Conservation (phyloP, 352 stramenopile species). For the Aphanomyces cochlioides region DNA sequence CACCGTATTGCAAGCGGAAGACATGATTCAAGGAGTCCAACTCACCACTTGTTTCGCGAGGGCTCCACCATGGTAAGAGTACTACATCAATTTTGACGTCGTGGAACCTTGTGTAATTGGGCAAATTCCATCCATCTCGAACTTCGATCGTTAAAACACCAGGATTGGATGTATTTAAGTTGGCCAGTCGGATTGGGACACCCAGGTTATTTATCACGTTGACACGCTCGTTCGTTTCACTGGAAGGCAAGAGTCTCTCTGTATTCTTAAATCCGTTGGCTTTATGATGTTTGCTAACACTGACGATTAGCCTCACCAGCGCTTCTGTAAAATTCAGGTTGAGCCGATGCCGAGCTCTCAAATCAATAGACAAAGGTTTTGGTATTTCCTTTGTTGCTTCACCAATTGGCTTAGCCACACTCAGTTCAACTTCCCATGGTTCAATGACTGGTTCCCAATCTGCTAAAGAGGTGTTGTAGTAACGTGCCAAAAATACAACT, state of each 20-base stretch:
- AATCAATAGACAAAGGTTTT: slow-evolving; percentile 49
- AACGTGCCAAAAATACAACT: slow-evolving; percentile 73
- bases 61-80: slow-evolving; percentile 84
- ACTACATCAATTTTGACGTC: slow-evolving; percentile 79
- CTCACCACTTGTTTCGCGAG: slow-evolving; percentile 51
- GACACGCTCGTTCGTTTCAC: slow-evolving; percentile 81
- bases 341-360: slow-evolving; percentile 79
- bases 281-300: slow-evolving; percentile 72
- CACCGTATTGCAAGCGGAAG: slow-evolving; percentile 77
- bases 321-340: slow-evolving; percentile 87
- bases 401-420: slow-evolving; percentile 6
- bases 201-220: slow-evolving; percentile 87
- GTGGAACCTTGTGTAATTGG: slow-evolving; percentile 77
- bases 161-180: slow-evolving; percentile 81
- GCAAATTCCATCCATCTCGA: slow-evolving; percentile 80
- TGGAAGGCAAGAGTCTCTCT: slow-evolving; percentile 70
- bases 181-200: slow-evolving; percentile 81
- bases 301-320: slow-evolving; percentile 71
- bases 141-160: slow-evolving; percentile 78
- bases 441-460: slow-evolving; percentile 87
- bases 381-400: slow-evolving; percentile 12
- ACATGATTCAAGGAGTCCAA: slow-evolving; percentile 76
- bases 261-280: slow-evolving; percentile 45
- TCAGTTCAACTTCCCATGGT: slow-evolving; percentile 62
- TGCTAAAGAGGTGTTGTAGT: slow-evolving; percentile 84